These are phyloP conservation scores for Pistacia vera DNA, from an alignment of 345 rosid species.

Conservation along the genomic window DNA sequence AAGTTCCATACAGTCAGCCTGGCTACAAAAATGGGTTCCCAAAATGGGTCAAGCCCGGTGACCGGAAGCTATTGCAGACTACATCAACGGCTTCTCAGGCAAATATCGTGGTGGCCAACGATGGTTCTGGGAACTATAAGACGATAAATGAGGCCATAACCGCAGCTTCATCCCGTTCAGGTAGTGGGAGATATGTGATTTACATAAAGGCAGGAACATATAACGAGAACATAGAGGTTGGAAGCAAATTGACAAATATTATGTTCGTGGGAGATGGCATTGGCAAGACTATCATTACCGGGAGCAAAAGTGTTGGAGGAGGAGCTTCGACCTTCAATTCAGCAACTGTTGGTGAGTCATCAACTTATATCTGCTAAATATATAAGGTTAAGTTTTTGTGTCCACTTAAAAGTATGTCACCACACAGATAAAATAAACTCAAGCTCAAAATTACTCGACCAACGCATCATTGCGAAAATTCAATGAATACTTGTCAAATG, in stretches of 20 bases:
- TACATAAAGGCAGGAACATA: conserved; percentile 77
- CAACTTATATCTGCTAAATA: too few relatives aligned
- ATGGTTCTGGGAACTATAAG: conserved; percentile 74
- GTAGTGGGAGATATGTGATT: conserved; percentile 69
- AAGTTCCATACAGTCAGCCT: conserved; percentile 51
- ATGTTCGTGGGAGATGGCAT: conserved; percentile 87
- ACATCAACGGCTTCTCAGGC: conserved; percentile 45
- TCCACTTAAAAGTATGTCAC: too few relatives aligned
- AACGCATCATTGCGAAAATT: too few relatives aligned
- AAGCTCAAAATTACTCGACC: too few relatives aligned
- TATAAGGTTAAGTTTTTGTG: too few relatives aligned
- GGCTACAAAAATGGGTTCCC: conserved; percentile 62
- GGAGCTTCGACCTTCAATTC: conserved; percentile 83
- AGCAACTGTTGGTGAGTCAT: conserved; percentile 82
- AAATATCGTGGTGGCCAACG: conserved; percentile 79
- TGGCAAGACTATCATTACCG: conserved; percentile 73
- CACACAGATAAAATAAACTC: too few relatives aligned
- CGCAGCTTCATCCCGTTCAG: conserved; percentile 56
- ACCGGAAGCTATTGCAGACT: conserved; percentile 72
- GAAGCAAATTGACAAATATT: conserved; percentile 47
- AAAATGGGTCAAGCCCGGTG: conserved; percentile 71
- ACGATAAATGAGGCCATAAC: conserved; percentile 68
- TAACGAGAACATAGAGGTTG: conserved; percentile 62
- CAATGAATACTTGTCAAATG: too few relatives aligned
- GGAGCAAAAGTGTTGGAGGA: conserved; percentile 85